A percentile compares a stretch with the other conserved stretches of the same genome.
Evolutionary conservation across 495 filamentous ascomycete genomes (phyloP).

Genomic region (Penicillium antarcticum): DNA sequence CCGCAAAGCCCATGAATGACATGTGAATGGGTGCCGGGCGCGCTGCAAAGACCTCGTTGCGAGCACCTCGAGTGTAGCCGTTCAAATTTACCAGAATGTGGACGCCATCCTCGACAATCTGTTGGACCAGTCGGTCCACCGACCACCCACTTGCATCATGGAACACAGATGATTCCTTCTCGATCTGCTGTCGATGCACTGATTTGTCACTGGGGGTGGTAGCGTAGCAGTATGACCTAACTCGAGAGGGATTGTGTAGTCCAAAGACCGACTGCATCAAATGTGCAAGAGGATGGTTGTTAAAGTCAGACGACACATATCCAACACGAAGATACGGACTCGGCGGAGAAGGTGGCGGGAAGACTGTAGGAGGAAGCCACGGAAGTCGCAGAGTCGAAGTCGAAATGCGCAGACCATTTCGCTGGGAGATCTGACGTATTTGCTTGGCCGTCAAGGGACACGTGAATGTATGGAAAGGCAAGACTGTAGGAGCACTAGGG

Average conservation of each 20-base stretch:
- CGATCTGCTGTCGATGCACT: constrained; percentile 88
- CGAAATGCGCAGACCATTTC: constrained; percentile 91
- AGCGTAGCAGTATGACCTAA: constrained; percentile 93
- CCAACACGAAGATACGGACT: constrained; percentile 81
- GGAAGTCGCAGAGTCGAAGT: constrained; percentile 79
- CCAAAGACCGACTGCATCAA: constrained; percentile 99
- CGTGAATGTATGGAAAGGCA: constrained; percentile 99
- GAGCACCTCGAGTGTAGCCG: constrained; percentile 94
- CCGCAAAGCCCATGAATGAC: constrained; percentile 99
- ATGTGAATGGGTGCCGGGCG: constrained; percentile 95
- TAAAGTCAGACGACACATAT: constrained; percentile 98
- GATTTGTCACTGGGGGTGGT: constrained; percentile 92
- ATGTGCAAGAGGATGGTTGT: constrained; percentile 96
- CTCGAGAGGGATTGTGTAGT: constrained; percentile 68
- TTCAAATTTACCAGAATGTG: constrained; percentile 98
- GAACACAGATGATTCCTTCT: constrained; percentile 90
- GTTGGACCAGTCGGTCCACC: constrained; percentile 77
- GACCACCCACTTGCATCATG: constrained; percentile 85
- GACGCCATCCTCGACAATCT: constrained; percentile 89
- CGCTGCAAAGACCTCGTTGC: constrained; percentile 96
- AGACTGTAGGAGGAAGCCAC: constrained; percentile 83
- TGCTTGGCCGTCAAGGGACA: constrained; percentile 91
- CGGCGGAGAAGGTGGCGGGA: constrained; percentile 78
- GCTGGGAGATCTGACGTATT: constrained; percentile 90
- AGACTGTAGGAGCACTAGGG: constrained; percentile 87